Base-by-base conservation (phyloP, 169 alveolate genomes). In the Babesia gibsoni region DNA sequence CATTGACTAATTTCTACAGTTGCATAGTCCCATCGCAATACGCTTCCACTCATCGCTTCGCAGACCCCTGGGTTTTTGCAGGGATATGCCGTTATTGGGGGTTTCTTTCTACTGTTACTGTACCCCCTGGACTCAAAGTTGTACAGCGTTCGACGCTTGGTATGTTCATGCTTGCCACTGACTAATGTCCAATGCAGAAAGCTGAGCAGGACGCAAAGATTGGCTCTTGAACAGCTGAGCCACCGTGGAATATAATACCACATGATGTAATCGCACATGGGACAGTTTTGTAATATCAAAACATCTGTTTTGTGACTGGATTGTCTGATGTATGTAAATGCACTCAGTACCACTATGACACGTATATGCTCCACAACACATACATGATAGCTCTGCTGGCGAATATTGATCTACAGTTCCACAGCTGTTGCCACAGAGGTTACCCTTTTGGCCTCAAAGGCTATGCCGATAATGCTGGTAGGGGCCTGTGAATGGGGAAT, bases 181-280 rank as follows among this genome's bases (percentile, higher is more conserved):
- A 30, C 8, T 33, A 4, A 12, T 16, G 22, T 42, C 0, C 5
- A 52, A 4, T 22, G 23, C 57, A 72, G 83, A 74, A 74, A 46
- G 84, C 84, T 4, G 84, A 63, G 36, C 64, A 64, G 37, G 84
- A 74, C 61, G 36, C 84, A 2, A 74, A 74, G 52, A 72, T 74
- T 27, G 64, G 73, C 0, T 32, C 61, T 1, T 72, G 52, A 72
- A 7, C 48, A 1, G 7, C n/a, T 9, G 52, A 25, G 59, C 5
- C 59, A n/a, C n/a, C n/a, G n/a, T n/a, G n/a, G n/a, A n/a, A n/a
- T n/a, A n/a, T 16, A 6, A 32, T 45, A 14, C 20, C 29, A 57
- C 4, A 12, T 57, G 16, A 18, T 7, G 29, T 42, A 32, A 8
- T 23, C 10, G 16, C 46, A 39, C 46, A 39, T 39, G 46, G 46